Percentiles rank a stretch among this genome's conserved stretches.
phyloP scores from a whole-genome alignment of 495 filamentous ascomycete species.

The Penicillium fimorum region DNA sequence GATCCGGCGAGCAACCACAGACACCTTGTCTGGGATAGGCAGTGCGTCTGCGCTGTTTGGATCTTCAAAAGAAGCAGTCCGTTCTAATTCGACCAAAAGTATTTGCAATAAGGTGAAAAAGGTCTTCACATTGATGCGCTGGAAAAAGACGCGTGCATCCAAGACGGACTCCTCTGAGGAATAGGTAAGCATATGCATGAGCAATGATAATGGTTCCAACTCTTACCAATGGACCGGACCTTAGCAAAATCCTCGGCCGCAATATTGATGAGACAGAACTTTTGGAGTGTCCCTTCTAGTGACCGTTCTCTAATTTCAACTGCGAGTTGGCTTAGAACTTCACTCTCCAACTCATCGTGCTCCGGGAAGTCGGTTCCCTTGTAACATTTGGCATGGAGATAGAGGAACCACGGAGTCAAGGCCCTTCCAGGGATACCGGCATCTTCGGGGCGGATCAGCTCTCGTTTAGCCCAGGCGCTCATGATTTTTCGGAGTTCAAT shows the following conservation, averaged over 20 bases:
- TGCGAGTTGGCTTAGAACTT: constrained; percentile 74
- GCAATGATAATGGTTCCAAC: constrained; percentile 4
- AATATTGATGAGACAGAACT: constrained; percentile 82
- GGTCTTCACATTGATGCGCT: constrained; percentile 78
- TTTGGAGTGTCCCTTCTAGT: constrained; percentile 65
- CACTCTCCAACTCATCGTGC: constrained; percentile 81
- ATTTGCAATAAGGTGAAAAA: constrained; percentile 75
- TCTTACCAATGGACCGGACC: constrained; percentile 59
- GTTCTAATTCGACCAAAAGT: constrained; percentile 65
- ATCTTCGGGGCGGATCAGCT: constrained; percentile 54
- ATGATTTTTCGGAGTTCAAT: constrained; percentile 74
- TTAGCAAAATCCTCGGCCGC: constrained; percentile 73
- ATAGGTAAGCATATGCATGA: constrained; percentile 25
- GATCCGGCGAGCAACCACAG: constrained; percentile 60
- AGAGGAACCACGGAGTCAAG: constrained; percentile 78
- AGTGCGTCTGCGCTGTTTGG: constrained; percentile 29
- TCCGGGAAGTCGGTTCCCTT: constrained; percentile 66
- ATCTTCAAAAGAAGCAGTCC: constrained; percentile 49
- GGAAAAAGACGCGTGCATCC: constrained; percentile 66
- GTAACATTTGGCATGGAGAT: constrained; percentile 82
- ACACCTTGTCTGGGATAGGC: constrained; percentile 54
- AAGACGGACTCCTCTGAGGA: constrained; percentile 38
- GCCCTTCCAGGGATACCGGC: constrained; percentile 50
- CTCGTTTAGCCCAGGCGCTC: constrained; percentile 57
- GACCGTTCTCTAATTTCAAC: constrained; percentile 69